phyloP scores from a whole-genome alignment of 176 grass and related monocot species.

The Eragrostis nindensis region DNA sequence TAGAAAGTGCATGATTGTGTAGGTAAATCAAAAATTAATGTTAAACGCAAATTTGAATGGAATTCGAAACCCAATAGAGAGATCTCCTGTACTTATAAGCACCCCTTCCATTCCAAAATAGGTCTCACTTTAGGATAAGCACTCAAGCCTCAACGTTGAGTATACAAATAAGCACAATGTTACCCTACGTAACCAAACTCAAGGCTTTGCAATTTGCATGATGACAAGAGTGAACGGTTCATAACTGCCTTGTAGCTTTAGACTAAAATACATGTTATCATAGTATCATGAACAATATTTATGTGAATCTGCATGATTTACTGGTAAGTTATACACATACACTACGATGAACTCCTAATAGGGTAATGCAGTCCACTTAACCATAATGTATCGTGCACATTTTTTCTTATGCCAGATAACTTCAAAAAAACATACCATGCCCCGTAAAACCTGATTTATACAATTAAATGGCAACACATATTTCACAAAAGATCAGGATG shows the following conservation, averaged over 20 bases:
- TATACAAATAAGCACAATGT: background rate
- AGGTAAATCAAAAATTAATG: background rate
- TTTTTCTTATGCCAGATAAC: background rate
- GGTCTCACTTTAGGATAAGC: background rate
- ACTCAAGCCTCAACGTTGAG: background rate
- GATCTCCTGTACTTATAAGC: background rate
- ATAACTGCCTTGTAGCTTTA: background rate
- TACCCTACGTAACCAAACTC: background rate
- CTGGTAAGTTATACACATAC: background rate
- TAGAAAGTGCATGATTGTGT: background rate
- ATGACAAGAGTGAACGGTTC: background rate
- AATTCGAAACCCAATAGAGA: conserved; percentile 6
- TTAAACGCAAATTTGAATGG: background rate
- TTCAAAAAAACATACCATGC: background rate
- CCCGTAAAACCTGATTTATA: background rate
- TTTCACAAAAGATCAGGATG: background rate
- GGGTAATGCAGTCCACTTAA: background rate
- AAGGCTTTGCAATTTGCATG: background rate
- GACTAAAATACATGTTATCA: background rate
- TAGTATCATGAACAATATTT: background rate
- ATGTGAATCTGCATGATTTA: background rate
- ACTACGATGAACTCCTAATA: background rate
- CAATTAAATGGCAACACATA: background rate
- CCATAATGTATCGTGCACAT: background rate
- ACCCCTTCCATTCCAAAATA: background rate